A percentile compares a stretch with the other conserved stretches of the same genome.
Conservation (phyloP, 768 basidiomycete species). For the Saitozyma podzolica region DNA sequence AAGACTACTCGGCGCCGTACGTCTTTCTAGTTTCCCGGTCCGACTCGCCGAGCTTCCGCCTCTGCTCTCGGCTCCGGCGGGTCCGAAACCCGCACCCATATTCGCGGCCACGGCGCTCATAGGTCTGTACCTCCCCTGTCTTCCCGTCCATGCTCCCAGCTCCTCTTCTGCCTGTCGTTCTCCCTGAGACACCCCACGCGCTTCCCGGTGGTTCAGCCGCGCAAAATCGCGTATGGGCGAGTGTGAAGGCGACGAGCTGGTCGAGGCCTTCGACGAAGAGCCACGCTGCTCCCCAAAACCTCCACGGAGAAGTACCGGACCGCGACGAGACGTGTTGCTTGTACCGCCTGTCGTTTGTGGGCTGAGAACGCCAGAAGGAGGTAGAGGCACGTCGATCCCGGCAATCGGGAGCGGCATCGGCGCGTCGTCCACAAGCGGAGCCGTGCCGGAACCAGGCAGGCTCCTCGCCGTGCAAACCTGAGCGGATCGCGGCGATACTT, state of each 20-base stretch:
- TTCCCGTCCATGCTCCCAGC: constrained; percentile 11
- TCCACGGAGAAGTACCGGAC: constrained; percentile 44
- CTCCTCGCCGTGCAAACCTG: constrained; percentile 21
- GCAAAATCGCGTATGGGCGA: constrained; percentile 33
- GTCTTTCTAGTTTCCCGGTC: not conserved
- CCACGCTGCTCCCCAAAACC: constrained; percentile 30
- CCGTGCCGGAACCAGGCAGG: constrained; percentile 29
- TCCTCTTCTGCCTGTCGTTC: constrained; percentile 18
- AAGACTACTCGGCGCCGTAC: constrained; percentile 2
- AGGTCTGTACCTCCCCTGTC: not conserved
- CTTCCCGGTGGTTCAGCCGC: not conserved
- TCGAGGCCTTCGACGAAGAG: not conserved
- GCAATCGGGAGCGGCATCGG: constrained; percentile 20
- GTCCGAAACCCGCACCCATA: not conserved
- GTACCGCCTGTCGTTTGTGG: constrained; percentile 37
- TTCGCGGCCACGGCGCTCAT: constrained; percentile 4
- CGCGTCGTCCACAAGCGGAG: constrained; percentile 15
- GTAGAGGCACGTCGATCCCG: constrained; percentile 8
- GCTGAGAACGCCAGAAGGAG: constrained; percentile 13
- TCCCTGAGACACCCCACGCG: constrained; percentile 2
- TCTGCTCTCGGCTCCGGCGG: not conserved
- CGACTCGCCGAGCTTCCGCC: not conserved
- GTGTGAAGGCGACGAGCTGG: constrained; percentile 21
- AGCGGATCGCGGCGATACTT: constrained; percentile 1
- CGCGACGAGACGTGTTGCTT: constrained; percentile 21